Evolutionary conservation across 805 yeast species (phyloP), one percentile per base, ranked within the genome.

Genomic region (Zygosaccharomyces bisporus): DNA sequence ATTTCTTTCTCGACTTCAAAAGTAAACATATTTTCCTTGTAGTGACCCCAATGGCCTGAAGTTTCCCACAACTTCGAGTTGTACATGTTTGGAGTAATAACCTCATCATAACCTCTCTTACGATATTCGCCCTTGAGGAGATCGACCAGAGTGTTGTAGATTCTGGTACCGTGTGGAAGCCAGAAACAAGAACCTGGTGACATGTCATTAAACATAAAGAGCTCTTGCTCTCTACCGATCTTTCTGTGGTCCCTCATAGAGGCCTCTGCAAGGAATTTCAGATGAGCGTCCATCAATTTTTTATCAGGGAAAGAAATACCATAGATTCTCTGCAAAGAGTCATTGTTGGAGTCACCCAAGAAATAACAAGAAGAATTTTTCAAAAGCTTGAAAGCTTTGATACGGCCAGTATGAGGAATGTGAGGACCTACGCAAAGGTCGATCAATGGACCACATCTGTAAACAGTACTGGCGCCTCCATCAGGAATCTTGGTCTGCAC

Each of bases 281-380:
- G 70, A 66, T 93, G 96, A 59, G 85, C 97, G 58, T 86, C 91
- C 95, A 93, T 86, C 58, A 80, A 77, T 70, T 89, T 88, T 76
- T 93, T 91, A 70, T 93, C 99, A 52, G 99, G 99, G 89, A 93
- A 93, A 10, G 97, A 86, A 53, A 93, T 83, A 79, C 99, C 99
- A 66, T 93, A 93, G 45, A 93, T 79, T 75, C 99, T 87, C 73
- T 93, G 99, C 69, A 93, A 76, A 16, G 97, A 89, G 67, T 93
- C 99, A 66, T 93, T 91, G 57, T 74, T 75, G 39, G 95, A 71
- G 57, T 91, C 97, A 70, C 97, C 99, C 60, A 88, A 72, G 76
- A 93, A 93, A 72, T 93, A 93, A 44, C 96, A 89, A 1, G 97
- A 83, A 13, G 98, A 91, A 76, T 90, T 91, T 73, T 93, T 93